These are phyloP conservation scores for Fusarium acutatum DNA, from an alignment of 2,329 filamentous ascomycete genomes.

Conservation along the genomic window DNA sequence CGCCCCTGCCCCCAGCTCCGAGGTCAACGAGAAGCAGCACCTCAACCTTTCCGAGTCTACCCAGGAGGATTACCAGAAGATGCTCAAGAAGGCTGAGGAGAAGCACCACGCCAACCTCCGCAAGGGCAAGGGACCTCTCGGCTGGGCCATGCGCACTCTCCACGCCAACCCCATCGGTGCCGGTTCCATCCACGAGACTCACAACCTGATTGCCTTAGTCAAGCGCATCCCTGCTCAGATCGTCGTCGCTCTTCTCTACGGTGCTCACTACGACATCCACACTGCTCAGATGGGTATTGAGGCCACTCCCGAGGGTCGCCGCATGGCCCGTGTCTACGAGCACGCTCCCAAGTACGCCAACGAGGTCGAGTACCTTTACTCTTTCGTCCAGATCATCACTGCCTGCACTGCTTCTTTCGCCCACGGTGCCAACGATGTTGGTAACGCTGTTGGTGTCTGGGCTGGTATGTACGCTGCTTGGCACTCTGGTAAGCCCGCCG, in stretches of 20 bases:
- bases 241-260: slow-evolving; percentile 72
- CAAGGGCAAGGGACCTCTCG: slow-evolving; percentile 72
- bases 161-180: slow-evolving; percentile 77
- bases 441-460: slow-evolving; percentile 75
- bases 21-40: slow-evolving; percentile 52
- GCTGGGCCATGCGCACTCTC: slow-evolving; percentile 83
- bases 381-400: slow-evolving; percentile 72
- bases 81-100: slow-evolving; percentile 64
- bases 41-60: slow-evolving; percentile 48
- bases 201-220: slow-evolving; percentile 71
- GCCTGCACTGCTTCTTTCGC: slow-evolving; percentile 78
- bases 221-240: slow-evolving; percentile 76
- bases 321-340: slow-evolving; percentile 68
- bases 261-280: slow-evolving; percentile 84
- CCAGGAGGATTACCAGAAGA: slow-evolving; percentile 69
- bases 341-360: slow-evolving; percentile 73
- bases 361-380: slow-evolving; percentile 76
- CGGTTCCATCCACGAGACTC: slow-evolving; percentile 76
- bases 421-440: slow-evolving; percentile 81
- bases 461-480: slow-evolving; percentile 75
- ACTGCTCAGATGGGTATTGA: slow-evolving; percentile 74
- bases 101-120: slow-evolving; percentile 71
- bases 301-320: slow-evolving; percentile 76
- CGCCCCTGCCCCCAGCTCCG: slow-evolving; percentile 23
- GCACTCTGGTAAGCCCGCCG: slow-evolving; percentile 68